A percentile compares a stretch with the other conserved stretches of the same genome.
Evolutionary conservation across 1,284 basidiomycete species (phyloP).

Genomic region (Marasmius sp.): DNA sequence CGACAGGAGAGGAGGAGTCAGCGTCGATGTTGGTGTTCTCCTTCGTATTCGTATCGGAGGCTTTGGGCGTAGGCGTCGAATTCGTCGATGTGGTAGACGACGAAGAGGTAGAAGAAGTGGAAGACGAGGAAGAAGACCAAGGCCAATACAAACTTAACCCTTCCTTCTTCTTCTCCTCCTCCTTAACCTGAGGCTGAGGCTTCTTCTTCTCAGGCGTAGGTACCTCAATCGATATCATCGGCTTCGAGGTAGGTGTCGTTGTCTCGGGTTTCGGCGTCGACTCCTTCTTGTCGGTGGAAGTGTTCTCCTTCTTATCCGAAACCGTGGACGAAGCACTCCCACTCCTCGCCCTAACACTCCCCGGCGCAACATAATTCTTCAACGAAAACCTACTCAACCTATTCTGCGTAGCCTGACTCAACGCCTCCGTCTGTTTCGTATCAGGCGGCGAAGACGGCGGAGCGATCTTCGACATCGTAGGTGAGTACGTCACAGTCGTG

Average conservation of each 20-base stretch:
- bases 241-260: too few relatives aligned
- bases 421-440: conserved; percentile 17
- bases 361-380: conserved; percentile 50
- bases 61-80: too few relatives aligned
- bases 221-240: background rate
- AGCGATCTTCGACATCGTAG: background rate
- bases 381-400: conserved; percentile 43
- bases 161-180: conserved; percentile 14
- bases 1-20: too few relatives aligned
- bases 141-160: conserved; percentile 25
- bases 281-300: too few relatives aligned
- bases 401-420: conserved; percentile 29
- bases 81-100: background rate
- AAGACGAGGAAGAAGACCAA: conserved; percentile 19
- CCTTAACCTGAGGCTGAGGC: too few relatives aligned
- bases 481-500: background rate
- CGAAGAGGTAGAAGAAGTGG: background rate
- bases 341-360: background rate
- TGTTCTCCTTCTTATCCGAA: conserved; percentile 1
- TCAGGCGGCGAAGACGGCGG: too few relatives aligned
- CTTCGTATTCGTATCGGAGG: too few relatives aligned
- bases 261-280: too few relatives aligned
- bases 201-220: background rate
- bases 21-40: too few relatives aligned
- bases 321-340: too few relatives aligned